Percentiles rank a stretch among this genome's conserved stretches.
Evolutionary conservation across 108 stramenopile genomes (phyloP).

Genomic region (Nitzschia sp.): DNA sequence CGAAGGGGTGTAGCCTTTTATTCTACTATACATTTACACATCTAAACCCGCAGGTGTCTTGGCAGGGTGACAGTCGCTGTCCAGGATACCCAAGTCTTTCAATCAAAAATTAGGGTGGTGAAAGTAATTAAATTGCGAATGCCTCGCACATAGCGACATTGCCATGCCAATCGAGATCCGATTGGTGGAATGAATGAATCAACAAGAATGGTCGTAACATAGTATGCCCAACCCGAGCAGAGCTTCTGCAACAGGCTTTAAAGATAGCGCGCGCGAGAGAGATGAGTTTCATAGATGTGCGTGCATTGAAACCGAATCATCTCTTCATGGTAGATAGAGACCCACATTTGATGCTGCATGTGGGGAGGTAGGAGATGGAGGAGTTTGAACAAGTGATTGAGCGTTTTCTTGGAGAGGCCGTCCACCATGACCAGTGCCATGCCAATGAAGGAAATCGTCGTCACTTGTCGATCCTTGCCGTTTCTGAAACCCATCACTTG

Average conservation of each 20-base stretch:
- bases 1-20: background rate
- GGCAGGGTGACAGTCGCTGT: background rate
- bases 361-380: conserved; percentile 5
- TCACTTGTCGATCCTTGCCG: background rate
- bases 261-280: conserved; percentile 9
- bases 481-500: background rate
- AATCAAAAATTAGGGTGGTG: background rate
- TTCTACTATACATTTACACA: conserved; percentile 22
- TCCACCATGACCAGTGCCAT: conserved; percentile 10
- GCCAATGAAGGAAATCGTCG: conserved; percentile 18
- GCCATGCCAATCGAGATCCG: background rate
- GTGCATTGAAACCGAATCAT: background rate
- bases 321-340: conserved; percentile 27
- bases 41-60: background rate
- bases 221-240: background rate
- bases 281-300: background rate
- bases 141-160: background rate
- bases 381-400: conserved; percentile 23
- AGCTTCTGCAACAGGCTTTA: conserved; percentile 3
- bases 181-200: background rate
- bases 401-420: conserved; percentile 22
- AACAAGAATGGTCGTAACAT: background rate
- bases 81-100: background rate
- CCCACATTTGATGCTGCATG: conserved; percentile 32
- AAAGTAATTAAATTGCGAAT: background rate